These are phyloP conservation scores for Rutstroemia sp. DNA, from an alignment of 2,329 filamentous ascomycete species.

Conservation along the genomic window DNA sequence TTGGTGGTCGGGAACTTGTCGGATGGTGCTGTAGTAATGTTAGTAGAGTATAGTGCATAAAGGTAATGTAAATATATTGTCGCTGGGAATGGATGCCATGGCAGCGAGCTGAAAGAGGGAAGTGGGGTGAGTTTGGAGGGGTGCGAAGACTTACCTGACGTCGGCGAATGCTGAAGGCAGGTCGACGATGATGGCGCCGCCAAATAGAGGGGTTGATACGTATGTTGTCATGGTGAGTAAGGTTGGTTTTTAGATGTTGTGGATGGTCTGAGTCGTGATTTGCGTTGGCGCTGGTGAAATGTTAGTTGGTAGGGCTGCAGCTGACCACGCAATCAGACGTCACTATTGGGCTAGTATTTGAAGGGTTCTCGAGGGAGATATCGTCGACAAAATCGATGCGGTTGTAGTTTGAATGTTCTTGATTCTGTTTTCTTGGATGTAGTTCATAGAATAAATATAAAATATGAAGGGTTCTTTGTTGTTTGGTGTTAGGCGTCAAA, in stretches of 20 bases:
- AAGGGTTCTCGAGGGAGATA: not conserved
- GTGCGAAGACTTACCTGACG: conserved; percentile 50
- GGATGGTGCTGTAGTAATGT: conserved; percentile 48
- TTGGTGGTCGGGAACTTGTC: conserved; percentile 78
- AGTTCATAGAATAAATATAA: too few species aligned
- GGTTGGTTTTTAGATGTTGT: not conserved
- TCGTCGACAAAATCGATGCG: too few species aligned
- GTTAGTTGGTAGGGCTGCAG: conserved; percentile 4
- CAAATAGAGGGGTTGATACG: conserved; percentile 52
- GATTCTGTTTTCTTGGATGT: too few species aligned
- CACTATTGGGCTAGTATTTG: not conserved
- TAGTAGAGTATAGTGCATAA: conserved; percentile 10
- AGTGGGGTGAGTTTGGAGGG: conserved; percentile 1
- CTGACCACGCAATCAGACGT: not conserved
- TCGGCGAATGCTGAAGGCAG: conserved; percentile 63
- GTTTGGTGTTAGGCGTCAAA: not conserved
- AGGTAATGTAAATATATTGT: too few species aligned
- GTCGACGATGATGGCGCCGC: conserved; percentile 63
- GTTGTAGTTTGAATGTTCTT: too few species aligned
- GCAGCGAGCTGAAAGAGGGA: not conserved
- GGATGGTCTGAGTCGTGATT: not conserved
- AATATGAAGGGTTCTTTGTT: too few species aligned
- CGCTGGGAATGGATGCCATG: too few species aligned
- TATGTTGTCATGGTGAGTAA: not conserved
- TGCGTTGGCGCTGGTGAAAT: not conserved